A percentile compares a stretch with the other conserved stretches of the same genome.
These are phyloP conservation scores for Barbatosphaeria neglecta DNA, from an alignment of 495 filamentous ascomycete species.

Conservation along the genomic window DNA sequence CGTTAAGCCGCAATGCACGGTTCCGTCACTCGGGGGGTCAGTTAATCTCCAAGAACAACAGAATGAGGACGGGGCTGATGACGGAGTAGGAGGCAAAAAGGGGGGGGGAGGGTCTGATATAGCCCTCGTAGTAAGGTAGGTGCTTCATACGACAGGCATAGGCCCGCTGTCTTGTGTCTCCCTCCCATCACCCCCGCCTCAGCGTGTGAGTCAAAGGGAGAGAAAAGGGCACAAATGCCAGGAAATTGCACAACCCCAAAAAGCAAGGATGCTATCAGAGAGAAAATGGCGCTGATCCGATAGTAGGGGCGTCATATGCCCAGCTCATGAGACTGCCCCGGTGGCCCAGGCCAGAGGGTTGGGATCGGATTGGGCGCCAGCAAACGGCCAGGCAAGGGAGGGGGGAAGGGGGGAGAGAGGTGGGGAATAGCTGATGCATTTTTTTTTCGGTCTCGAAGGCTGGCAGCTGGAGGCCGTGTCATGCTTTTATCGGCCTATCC, in stretches of 20 bases:
- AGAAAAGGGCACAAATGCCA: too few species aligned
- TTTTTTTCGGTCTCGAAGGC: too few species aligned
- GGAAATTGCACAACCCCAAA: not conserved
- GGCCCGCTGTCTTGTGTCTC: too few species aligned
- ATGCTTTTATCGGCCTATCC: not conserved
- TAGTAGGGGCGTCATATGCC: not conserved
- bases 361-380: not conserved
- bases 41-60: too few species aligned
- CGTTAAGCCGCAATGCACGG: not conserved
- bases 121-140: too few species aligned
- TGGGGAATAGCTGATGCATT: not conserved
- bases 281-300: not conserved
- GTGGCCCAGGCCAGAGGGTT: not conserved
- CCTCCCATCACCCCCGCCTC: too few species aligned
- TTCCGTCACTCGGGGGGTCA: not conserved
- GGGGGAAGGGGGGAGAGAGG: not conserved
- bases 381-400: not conserved
- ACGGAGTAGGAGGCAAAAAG: not conserved
- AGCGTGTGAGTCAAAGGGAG: not conserved
- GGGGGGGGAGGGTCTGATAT: too few species aligned
- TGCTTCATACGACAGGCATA: too few species aligned
- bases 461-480: not conserved
- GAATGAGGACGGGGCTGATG: not conserved
- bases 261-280: too few species aligned
- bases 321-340: not conserved